Conservation (phyloP, 495 filamentous ascomycete genomes). For the Penicillium alfredii region DNA sequence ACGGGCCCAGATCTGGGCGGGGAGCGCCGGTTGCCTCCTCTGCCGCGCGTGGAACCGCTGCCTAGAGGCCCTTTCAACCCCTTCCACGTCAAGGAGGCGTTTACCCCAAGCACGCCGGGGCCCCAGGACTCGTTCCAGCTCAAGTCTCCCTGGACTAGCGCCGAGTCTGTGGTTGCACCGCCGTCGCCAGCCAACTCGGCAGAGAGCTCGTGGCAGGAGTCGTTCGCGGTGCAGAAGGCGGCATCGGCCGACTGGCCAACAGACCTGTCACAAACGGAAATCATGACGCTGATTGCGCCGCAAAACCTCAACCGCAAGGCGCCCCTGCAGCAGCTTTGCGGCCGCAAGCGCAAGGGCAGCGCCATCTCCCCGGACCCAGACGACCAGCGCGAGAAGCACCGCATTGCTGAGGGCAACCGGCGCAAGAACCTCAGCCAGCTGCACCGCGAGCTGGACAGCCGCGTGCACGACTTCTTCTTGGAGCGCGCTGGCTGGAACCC, state of each 20-base stretch:
- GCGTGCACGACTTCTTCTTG: conserved; percentile 41
- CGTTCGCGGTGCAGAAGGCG: conserved; percentile 27
- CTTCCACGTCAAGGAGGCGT: conserved; percentile 27
- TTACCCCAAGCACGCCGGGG: conserved; percentile 32
- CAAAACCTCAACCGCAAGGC: conserved; percentile 41
- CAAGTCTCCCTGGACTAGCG: conserved; percentile 32
- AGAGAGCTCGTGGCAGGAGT: conserved; percentile 40
- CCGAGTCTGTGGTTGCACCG: conserved; percentile 32
- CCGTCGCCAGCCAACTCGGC: conserved; percentile 42
- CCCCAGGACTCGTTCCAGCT: conserved; percentile 35
- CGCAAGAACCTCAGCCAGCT: conserved; percentile 42
- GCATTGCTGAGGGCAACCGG: conserved; percentile 42
- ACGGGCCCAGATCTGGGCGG: conserved; percentile 22
- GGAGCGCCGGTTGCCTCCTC: conserved; percentile 39
- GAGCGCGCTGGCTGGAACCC: conserved; percentile 43
- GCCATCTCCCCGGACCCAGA: conserved; percentile 30
- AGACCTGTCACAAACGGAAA: conserved; percentile 30
- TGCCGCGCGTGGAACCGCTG: conserved; percentile 37
- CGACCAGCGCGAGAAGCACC: conserved; percentile 44
- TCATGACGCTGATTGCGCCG: conserved; percentile 35
- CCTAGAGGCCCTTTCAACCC: conserved; percentile 42
- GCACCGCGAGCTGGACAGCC: conserved; percentile 36
- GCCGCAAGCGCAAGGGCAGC: conserved; percentile 43
- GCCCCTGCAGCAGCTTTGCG: conserved; percentile 42
- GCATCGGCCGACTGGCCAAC: conserved; percentile 29